Percentiles rank a stretch among this genome's conserved stretches.
Evolutionary conservation across 148 eudicot species (phyloP).

Genomic region (Cornus suecica): DNA sequence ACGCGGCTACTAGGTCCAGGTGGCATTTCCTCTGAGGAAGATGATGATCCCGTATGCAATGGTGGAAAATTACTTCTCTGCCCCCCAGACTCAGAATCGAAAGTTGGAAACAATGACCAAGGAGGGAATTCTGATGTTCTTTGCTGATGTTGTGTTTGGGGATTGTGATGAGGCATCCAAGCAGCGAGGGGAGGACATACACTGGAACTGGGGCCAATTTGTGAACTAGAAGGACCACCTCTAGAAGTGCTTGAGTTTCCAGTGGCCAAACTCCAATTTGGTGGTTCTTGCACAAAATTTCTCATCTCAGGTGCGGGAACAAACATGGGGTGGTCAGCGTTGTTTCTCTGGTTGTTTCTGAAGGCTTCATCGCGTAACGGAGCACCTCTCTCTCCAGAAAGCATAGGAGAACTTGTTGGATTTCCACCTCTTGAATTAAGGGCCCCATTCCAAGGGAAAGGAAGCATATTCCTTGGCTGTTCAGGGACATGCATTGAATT

Average conservation of each 20-base stretch:
- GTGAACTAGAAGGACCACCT: conserved; percentile 49
- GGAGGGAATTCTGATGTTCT: conserved; percentile 56
- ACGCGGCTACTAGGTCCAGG: conserved; percentile 24
- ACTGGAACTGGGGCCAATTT: conserved; percentile 35
- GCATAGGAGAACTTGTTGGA: conserved; percentile 37
- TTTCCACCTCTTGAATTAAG: conserved; percentile 37
- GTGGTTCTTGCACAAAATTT: conserved; percentile 42
- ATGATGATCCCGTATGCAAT: conserved; percentile 34
- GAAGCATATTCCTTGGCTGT: conserved; percentile 37
- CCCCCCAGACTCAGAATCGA: conserved; percentile 47
- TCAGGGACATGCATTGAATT: conserved; percentile 33
- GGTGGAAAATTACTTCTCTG: conserved; percentile 41
- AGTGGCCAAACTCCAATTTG: conserved; percentile 51
- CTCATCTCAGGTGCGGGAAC: conserved; percentile 54
- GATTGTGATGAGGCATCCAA: conserved; percentile 55
- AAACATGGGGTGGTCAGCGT: conserved; percentile 49
- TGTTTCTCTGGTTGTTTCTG: conserved; percentile 45
- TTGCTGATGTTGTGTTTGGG: conserved; percentile 42
- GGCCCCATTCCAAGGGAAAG: conserved; percentile 53
- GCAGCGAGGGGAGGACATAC: conserved; percentile 36
- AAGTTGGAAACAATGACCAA: conserved; percentile 55
- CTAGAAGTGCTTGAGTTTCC: conserved; percentile 35
- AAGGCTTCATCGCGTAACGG: conserved; percentile 43
- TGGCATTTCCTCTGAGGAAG: conserved; percentile 43
- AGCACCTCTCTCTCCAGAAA: conserved; percentile 37